phyloP scores from a whole-genome alignment of 73 alveolate species.

The Paramecium sexaurelia region DNA sequence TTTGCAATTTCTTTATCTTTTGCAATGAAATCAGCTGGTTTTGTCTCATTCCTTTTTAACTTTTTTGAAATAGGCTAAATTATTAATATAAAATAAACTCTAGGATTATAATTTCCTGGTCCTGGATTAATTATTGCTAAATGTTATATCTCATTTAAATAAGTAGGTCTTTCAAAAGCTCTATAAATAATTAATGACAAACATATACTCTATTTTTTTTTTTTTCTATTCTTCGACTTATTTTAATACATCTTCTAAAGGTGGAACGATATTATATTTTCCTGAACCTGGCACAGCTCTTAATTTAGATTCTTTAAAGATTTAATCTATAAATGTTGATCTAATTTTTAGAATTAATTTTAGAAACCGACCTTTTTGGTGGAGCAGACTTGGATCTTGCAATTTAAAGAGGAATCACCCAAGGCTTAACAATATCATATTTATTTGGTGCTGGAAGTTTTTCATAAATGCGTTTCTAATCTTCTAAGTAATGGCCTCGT shows the following conservation, averaged over 20 bases:
- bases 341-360: not conserved
- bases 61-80: conserved; percentile 43
- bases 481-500: conserved; percentile 64
- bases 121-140: conserved; percentile 62
- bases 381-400: conserved; percentile 39
- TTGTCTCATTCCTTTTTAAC: conserved; percentile 24
- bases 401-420: not conserved
- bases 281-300: conserved; percentile 67
- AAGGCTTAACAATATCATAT: conserved; percentile 32
- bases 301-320: conserved; percentile 42
- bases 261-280: conserved; percentile 4
- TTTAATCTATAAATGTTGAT: conserved; percentile 55
- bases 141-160: conserved; percentile 49
- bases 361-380: conserved; percentile 28
- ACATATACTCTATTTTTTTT: conserved; percentile 31
- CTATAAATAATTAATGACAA: not conserved
- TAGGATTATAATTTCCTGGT: conserved; percentile 70
- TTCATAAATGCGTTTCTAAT: conserved; percentile 10
- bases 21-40: conserved; percentile 52
- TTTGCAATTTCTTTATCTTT: conserved; percentile 34
- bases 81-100: not conserved
- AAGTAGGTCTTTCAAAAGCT: conserved; percentile 49
- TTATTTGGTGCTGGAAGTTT: conserved; percentile 64
- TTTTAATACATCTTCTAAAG: conserved; percentile 41
- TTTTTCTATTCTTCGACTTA: conserved; percentile 46